phyloP scores from a whole-genome alignment of 495 filamentous ascomycete genomes.

The Penicillium manginii region DNA sequence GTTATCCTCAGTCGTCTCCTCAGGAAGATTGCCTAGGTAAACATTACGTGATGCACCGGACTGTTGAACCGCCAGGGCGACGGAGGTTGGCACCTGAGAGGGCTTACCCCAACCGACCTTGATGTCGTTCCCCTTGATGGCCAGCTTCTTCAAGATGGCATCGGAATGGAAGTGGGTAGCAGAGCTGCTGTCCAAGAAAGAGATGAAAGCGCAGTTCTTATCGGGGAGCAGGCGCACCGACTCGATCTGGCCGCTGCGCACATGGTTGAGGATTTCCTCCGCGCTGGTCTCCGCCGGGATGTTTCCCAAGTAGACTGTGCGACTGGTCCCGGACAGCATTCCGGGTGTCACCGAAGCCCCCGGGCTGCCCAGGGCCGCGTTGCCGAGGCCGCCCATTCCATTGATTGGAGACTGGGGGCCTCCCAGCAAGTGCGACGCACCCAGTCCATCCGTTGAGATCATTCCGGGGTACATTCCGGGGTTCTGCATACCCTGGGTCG shows the following conservation, averaged over 20 bases:
- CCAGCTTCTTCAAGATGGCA: constrained; percentile 98
- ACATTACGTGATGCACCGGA: constrained; percentile 98
- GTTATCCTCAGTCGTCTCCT: constrained; percentile 89
- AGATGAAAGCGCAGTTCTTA: constrained; percentile 99
- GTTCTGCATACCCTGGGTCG: constrained; percentile 65
- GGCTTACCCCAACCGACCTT: constrained; percentile 99
- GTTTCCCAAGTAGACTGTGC: constrained; percentile 96
- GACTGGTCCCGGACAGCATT: constrained; percentile 85
- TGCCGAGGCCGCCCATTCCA: constrained; percentile 63
- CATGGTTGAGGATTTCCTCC: constrained; percentile 96
- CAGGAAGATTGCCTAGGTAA: constrained; percentile 90
- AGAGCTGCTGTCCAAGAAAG: constrained; percentile 94
- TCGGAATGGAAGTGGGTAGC: constrained; percentile 99
- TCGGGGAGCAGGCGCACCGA: constrained; percentile 93
- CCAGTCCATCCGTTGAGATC: constrained; percentile 74
- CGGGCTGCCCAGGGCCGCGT: constrained; percentile 60
- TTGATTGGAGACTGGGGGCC: constrained; percentile 87
- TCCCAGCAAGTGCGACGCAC: constrained; percentile 70
- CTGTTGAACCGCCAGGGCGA: constrained; percentile 94
- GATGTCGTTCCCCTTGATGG: constrained; percentile 97
- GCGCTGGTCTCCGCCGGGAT: constrained; percentile 98
- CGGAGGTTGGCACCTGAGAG: constrained; percentile 95
- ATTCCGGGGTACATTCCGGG: constrained; percentile 78
- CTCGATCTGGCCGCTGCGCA: constrained; percentile 97
- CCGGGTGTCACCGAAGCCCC: constrained; percentile 76